Evolutionary conservation across 305 asterid genomes (phyloP).

Genomic region (Vinca major): DNA sequence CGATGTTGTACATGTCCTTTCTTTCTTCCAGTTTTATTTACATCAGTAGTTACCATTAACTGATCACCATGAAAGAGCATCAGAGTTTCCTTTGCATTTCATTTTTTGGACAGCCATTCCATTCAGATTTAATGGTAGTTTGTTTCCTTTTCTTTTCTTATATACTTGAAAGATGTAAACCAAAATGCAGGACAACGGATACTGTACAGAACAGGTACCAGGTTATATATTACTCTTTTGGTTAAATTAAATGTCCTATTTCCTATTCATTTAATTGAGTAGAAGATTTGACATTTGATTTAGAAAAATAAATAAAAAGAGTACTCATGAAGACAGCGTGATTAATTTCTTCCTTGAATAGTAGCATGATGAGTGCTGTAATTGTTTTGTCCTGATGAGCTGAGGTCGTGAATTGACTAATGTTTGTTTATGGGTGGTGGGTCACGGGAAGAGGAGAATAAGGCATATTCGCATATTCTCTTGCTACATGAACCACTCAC

Average conservation of each 20-base stretch:
- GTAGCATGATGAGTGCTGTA: too few species aligned
- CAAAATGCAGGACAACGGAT: neutral
- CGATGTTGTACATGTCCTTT: slow-evolving; percentile 21
- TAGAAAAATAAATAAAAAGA: neutral
- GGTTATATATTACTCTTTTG: neutral
- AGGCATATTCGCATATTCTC: slow-evolving; percentile 4
- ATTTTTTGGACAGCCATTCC: neutral
- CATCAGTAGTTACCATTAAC: neutral
- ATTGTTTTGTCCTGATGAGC: too few species aligned
- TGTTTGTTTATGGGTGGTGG: too few species aligned
- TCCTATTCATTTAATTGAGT: too few species aligned
- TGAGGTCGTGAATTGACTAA: too few species aligned
- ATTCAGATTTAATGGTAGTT: neutral
- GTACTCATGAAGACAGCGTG: too few species aligned
- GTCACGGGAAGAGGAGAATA: neutral
- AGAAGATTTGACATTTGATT: too few species aligned
- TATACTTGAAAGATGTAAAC: neutral
- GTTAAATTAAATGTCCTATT: too few species aligned
- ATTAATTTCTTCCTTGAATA: too few species aligned
- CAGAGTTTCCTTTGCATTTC: neutral
- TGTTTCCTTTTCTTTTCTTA: neutral
- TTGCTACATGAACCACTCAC: too few species aligned
- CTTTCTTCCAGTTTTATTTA: neutral
- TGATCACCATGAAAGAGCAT: neutral
- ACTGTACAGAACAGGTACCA: neutral